phyloP scores from a whole-genome alignment of 768 basidiomycete genomes.

The Suillus subalutaceus region DNA sequence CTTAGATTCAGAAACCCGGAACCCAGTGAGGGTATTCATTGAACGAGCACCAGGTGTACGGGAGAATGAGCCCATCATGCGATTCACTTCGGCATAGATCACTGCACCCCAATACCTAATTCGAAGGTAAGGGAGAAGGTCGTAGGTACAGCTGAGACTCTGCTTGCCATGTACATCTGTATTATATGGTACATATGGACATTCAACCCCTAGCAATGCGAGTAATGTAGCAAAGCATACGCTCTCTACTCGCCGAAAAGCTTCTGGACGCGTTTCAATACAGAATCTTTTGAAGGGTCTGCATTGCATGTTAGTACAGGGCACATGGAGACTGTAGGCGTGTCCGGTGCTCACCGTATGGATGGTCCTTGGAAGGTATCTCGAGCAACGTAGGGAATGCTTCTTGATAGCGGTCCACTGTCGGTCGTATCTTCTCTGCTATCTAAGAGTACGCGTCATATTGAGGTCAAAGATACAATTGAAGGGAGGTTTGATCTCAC shows the following conservation, averaged over 20 bases:
- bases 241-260: constrained; percentile 83
- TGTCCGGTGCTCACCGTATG: constrained; percentile 73
- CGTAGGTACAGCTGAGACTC: constrained; percentile 17
- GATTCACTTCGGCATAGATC: constrained; percentile 52
- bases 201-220: constrained; percentile 22
- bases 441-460: constrained; percentile 52
- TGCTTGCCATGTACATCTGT: constrained; percentile 23
- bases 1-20: constrained; percentile 62
- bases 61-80: constrained; percentile 72
- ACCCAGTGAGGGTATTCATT: constrained; percentile 69
- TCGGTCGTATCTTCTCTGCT: constrained; percentile 95
- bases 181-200: constrained; percentile 24
- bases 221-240: constrained; percentile 5
- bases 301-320: constrained; percentile 11
- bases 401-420: constrained; percentile 93
- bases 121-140: not conserved
- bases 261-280: constrained; percentile 96
- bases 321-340: constrained; percentile 5
- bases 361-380: constrained; percentile 98
- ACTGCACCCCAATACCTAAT: constrained; percentile 13
- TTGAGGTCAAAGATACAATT: constrained; percentile 10
- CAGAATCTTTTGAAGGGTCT: constrained; percentile 96
- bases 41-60: constrained; percentile 66
- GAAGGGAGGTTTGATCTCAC: constrained; percentile 47
- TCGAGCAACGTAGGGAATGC: constrained; percentile 96